Conservation (phyloP, 805 yeast species). For the Candida manassasensis region DNA sequence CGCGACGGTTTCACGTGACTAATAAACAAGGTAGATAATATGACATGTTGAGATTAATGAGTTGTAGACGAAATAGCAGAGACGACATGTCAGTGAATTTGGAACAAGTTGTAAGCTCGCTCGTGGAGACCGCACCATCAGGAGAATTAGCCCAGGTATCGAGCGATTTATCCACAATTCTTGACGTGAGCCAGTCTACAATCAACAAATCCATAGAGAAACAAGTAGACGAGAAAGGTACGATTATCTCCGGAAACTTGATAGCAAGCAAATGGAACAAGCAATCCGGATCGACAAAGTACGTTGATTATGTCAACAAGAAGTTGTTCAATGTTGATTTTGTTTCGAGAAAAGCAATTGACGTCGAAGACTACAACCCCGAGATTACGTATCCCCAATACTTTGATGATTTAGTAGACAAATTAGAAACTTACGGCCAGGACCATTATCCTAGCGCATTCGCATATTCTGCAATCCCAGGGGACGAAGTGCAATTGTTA, state of each 20-base stretch:
- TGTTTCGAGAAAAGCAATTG: slow-evolving; percentile 42
- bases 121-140: slow-evolving; percentile 35
- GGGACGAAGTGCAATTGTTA: slow-evolving; percentile 40
- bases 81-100: slow-evolving; percentile 19
- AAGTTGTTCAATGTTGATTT: slow-evolving; percentile 59
- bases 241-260: slow-evolving; percentile 24
- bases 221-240: slow-evolving; percentile 25
- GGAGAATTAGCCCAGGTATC: slow-evolving; percentile 31
- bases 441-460: slow-evolving; percentile 62
- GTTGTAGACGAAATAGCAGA: no score
- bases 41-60: no score
- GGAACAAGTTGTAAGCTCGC: slow-evolving; percentile 21
- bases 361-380: slow-evolving; percentile 41
- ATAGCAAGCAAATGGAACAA: slow-evolving; percentile 33
- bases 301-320: slow-evolving; percentile 46
- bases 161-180: slow-evolving; percentile 20
- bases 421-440: slow-evolving; percentile 47
- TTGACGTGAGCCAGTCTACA: slow-evolving; percentile 13
- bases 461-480: slow-evolving; percentile 43
- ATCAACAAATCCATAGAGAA: slow-evolving; percentile 26
- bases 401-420: slow-evolving; percentile 24
- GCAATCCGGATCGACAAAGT: slow-evolving; percentile 36
- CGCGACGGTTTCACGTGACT: background rate
- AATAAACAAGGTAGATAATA: no score
- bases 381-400: slow-evolving; percentile 21